These are phyloP conservation scores for Wallacemonas sp. DNA, from an alignment of 208 protist genomes.

Conservation along the genomic window DNA sequence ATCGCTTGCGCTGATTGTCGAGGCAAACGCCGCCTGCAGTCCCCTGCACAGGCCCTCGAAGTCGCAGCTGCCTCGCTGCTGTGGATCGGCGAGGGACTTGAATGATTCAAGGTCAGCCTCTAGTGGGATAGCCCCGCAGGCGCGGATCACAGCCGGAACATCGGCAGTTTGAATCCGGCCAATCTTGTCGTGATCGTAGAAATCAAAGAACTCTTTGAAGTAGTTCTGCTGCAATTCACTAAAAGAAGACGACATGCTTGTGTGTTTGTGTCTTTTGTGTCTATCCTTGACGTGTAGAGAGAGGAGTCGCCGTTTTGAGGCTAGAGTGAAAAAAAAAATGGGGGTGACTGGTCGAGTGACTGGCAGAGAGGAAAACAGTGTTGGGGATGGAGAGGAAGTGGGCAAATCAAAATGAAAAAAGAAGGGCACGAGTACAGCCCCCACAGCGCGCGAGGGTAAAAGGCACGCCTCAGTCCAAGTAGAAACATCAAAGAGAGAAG, in stretches of 20 bases:
- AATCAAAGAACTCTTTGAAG: constrained; percentile 73
- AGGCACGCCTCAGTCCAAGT: too few relatives aligned
- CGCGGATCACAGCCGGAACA: constrained; percentile 60
- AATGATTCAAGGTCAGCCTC: constrained; percentile 65
- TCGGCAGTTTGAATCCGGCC: constrained; percentile 56
- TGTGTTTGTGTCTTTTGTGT: not conserved
- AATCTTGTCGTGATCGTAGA: constrained; percentile 83
- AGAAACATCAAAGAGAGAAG: too few relatives aligned
- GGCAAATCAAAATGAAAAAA: too few relatives aligned
- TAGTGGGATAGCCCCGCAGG: constrained; percentile 73
- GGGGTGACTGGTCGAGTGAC: too few relatives aligned
- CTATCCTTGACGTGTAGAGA: too few relatives aligned
- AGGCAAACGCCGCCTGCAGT: constrained; percentile 61
- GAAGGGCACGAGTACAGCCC: too few relatives aligned
- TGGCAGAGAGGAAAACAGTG: too few relatives aligned
- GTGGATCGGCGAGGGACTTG: constrained; percentile 57
- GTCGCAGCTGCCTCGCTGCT: constrained; percentile 61
- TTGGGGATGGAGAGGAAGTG: too few relatives aligned
- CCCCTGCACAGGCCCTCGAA: constrained; percentile 81
- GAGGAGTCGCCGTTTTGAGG: too few relatives aligned
- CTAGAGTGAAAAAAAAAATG: too few relatives aligned
- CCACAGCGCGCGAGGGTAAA: too few relatives aligned
- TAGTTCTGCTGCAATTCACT: constrained; percentile 50
- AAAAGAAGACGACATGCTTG: constrained; percentile 32
- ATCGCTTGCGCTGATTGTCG: constrained; percentile 63